A percentile compares a stretch with the other conserved stretches of the same genome.
These are phyloP conservation scores for Haplographium delicatum DNA, from an alignment of 495 filamentous ascomycete species.

Conservation along the genomic window DNA sequence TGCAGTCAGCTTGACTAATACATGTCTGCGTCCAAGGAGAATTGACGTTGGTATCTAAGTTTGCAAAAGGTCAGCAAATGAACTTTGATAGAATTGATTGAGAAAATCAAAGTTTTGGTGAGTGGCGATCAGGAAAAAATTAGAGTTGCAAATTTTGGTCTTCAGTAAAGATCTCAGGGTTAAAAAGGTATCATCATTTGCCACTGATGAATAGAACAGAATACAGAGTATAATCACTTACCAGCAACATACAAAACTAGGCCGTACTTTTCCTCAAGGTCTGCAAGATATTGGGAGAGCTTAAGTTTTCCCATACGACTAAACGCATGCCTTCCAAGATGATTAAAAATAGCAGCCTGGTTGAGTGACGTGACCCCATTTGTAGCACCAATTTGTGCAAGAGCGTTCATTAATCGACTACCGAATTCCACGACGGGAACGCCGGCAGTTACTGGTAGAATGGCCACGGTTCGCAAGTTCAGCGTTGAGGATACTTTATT, in stretches of 20 bases:
- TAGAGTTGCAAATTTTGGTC: conserved; percentile 45
- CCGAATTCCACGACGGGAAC: conserved; percentile 94
- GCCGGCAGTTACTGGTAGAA: conserved; percentile 84
- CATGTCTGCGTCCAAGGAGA: conserved; percentile 98
- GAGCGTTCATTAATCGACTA: conserved; percentile 78
- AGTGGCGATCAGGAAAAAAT: conserved; percentile 38
- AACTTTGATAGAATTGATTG: background rate
- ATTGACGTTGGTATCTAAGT: conserved; percentile 78
- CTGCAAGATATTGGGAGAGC: conserved; percentile 90
- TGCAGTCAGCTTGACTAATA: conserved; percentile 92
- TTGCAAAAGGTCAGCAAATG: conserved; percentile 21
- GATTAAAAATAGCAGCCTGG: conserved; percentile 88
- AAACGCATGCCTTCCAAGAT: conserved; percentile 92
- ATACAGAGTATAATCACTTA: conserved; percentile 30
- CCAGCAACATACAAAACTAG: conserved; percentile 94
- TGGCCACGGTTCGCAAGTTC: conserved; percentile 88
- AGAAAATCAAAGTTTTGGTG: background rate
- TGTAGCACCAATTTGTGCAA: conserved; percentile 79
- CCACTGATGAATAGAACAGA: background rate
- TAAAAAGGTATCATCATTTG: conserved; percentile 24
- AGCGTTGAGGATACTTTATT: conserved; percentile 78
- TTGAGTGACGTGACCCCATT: conserved; percentile 91
- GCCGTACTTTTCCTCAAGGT: conserved; percentile 95
- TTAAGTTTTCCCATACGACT: conserved; percentile 97
- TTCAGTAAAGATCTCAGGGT: conserved; percentile 33